A percentile compares a stretch with the other conserved stretches of the same genome.
These are phyloP conservation scores for Hyphopichia khmerensis DNA, from an alignment of 1,139 yeast genomes.

Conservation along the genomic window DNA sequence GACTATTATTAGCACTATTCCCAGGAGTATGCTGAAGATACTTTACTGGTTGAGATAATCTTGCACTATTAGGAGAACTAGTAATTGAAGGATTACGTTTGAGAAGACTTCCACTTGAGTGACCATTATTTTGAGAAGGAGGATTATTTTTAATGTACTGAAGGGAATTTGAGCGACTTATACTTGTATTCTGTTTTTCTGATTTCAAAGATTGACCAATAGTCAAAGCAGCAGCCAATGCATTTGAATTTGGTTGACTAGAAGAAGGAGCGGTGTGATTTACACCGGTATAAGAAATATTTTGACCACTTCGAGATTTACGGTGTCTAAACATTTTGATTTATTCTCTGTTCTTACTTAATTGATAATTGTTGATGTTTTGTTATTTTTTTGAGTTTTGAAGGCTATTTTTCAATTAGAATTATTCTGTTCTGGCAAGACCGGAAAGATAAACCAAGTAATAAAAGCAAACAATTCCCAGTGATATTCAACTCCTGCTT, in stretches of 20 bases:
- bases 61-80: slow-evolving; percentile 4
- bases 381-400: no score
- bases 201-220: slow-evolving; percentile 35
- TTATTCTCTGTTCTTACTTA: no score
- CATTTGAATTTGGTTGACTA: slow-evolving; percentile 38
- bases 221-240: slow-evolving; percentile 48
- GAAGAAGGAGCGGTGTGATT: slow-evolving; percentile 33
- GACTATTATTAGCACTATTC: slow-evolving; percentile 3
- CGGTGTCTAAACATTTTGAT: slow-evolving; percentile 38
- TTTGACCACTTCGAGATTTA: slow-evolving; percentile 28
- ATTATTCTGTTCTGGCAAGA: no score
- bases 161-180: slow-evolving; percentile 5
- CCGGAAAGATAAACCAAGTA: no score
- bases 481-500: no score
- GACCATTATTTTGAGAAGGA: background rate
- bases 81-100: slow-evolving; percentile 11
- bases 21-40: slow-evolving; percentile 6
- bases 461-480: no score
- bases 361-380: no score
- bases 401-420: no score
- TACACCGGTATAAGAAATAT: slow-evolving; percentile 48
- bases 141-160: slow-evolving; percentile 1
- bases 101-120: slow-evolving; percentile 13
- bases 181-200: background rate
- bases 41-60: slow-evolving; percentile 12